Base-by-base conservation (phyloP, 83 land plant species). In the Isoetes engelmannii region DNA sequence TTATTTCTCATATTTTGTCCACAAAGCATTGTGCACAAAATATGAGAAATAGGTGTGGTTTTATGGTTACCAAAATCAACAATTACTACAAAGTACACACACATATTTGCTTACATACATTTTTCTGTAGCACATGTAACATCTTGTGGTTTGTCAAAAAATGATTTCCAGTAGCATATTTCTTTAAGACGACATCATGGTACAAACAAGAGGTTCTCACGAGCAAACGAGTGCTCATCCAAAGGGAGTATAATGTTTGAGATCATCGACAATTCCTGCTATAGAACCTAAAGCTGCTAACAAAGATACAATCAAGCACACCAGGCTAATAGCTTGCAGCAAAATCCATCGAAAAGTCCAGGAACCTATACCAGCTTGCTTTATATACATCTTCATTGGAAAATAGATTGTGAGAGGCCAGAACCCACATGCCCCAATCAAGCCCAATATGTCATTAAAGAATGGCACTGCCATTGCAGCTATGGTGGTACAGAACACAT, bases 361-460 rank as follows among this genome's bases (percentile, higher is more conserved):
- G 15, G 50, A 72, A n/a, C 7, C 47, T 19, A 80, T 68, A 49
- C 70, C 67, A 17, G 28, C 28, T 48, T 72, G 79, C 7, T 61
- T 61, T 5, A 80, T 72, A 65, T 80, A 63, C 83, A 75, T 80
- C 48, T 48, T 61, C 61, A 80, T 72, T 7, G 83, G 83, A 56
- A 80, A 80, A 51, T 75, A 76, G 6, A 80, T 79, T 10, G 75
- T 59, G 61, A 80, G 64, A 4, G 83, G 79, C 83, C 83, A 80
- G 46, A 80, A 80, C 4, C 74, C 66, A 3, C 67, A n/a, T 1
- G 79, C 83, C 0, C 82, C 82, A 42, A 80, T 28, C 10, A 82
- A 54, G 2, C 84, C 84, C 65, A 82, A 45, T 5, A 82, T 61
- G 0, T 55, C 82, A 18, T 82, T 82, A 73, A 82, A 82, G 57